phyloP scores from a whole-genome alignment of 75 land plant genomes.

The Larix kaempferi region DNA sequence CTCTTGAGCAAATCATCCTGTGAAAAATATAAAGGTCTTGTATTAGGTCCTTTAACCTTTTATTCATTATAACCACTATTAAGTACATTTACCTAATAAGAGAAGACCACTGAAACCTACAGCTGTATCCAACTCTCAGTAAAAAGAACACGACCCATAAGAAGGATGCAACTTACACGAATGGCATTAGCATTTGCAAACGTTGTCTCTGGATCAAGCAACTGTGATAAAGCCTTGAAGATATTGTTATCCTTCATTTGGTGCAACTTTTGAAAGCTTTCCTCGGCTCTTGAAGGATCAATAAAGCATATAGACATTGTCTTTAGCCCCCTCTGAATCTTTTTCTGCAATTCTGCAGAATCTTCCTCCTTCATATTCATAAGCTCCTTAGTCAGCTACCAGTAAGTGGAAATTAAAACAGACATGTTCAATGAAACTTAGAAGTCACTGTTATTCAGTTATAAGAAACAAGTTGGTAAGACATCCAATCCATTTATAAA shows the following conservation, averaged over 20 bases:
- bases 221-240: conserved; percentile 38
- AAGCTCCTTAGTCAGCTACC: not conserved
- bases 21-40: conserved; percentile 2
- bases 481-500: not conserved
- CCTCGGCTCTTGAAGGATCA: conserved; percentile 72
- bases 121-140: not conserved
- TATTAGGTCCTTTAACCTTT: not conserved
- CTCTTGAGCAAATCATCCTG: conserved; percentile 70
- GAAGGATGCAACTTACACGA: conserved; percentile 30
- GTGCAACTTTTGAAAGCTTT: conserved; percentile 68
- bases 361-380: conserved; percentile 46
- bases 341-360: conserved; percentile 41
- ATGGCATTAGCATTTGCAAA: conserved; percentile 22
- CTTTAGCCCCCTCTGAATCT: conserved; percentile 33
- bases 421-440: not conserved
- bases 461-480: conserved; percentile 6
- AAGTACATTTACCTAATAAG: not conserved
- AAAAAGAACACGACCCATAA: not conserved
- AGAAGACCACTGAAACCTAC: not conserved
- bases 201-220: conserved; percentile 51
- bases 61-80: no score
- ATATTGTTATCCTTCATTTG: conserved; percentile 77
- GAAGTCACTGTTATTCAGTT: not conserved
- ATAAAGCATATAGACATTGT: conserved; percentile 64
- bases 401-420: not conserved